Base-by-base conservation (phyloP, 2,329 filamentous ascomycete genomes). In the Calonectria henricotiae region DNA sequence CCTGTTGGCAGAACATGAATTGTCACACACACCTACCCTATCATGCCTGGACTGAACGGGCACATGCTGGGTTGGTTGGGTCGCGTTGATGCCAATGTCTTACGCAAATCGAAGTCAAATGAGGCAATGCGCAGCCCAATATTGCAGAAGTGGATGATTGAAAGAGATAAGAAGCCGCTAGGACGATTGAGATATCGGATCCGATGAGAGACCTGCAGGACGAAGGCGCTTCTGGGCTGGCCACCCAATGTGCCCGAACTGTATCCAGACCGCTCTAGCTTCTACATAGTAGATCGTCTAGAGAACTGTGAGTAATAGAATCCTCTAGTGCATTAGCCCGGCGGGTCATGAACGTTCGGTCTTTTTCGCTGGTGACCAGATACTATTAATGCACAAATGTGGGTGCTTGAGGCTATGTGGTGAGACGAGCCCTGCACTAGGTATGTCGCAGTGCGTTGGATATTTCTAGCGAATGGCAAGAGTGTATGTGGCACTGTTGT, bases 41-140 rank as follows among this genome's bases (percentile, higher is more conserved):
- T 69, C 67, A 65, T 44, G 27, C 30, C 20, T 20, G 20, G 41
- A 17, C 15, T 23, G 23, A 25, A 55, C 17, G 46, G 44, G 4
- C 62, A 65, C 67, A 62, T 47, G 62, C 35, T 25, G 30, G 58
- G 17, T 15, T 69, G 55, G 55, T 66, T 69, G 67, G 67, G 62
- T 46, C 58, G 55, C 55, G 35, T 32, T 44, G 62, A 62, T 23
- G 47, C 39, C 46, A 23, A n/a, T 47, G 43, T 55, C 44, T 54
- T 15, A 30, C 25, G 43, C 23, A 61, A 44, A 25, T 27, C 54
- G 17, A 30, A 30, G 49, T 60, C n/a, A 51, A 65, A 39, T 2
- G n/a, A 68, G 17, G 51, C 62, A 64, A 58, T 30, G 47, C 41
- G 4, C 25, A 64, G 25, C 43, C 23, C n/a, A 30, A 35, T 41